A percentile compares a stretch with the other conserved stretches of the same genome.
These are phyloP conservation scores for Sordariomycetes sp. DNA, from an alignment of 2,329 filamentous ascomycete genomes.

Conservation along the genomic window DNA sequence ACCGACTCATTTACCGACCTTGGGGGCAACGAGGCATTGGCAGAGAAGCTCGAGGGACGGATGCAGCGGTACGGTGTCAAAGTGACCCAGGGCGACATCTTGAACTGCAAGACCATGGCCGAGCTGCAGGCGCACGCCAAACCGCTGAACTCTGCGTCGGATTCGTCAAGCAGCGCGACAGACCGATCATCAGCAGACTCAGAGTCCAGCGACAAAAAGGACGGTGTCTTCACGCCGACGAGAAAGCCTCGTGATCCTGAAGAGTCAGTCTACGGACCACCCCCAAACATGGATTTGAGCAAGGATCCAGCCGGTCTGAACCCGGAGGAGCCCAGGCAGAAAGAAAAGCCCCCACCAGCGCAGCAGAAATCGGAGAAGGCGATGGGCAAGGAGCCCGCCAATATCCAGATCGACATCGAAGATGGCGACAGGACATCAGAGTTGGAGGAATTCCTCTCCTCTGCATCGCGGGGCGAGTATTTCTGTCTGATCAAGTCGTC, in stretches of 20 bases:
- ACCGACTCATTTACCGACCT: conserved; percentile 34
- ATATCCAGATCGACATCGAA: not conserved
- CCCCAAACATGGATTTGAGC: not conserved
- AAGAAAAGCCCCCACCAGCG: too few relatives aligned
- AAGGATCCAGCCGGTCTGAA: not conserved
- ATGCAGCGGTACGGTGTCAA: conserved; percentile 12
- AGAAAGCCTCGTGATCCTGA: not conserved
- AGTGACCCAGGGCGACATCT: conserved; percentile 27
- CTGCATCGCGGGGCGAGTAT: conserved; percentile 2
- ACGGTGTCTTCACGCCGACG: conserved; percentile 1
- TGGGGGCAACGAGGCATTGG: conserved; percentile 24
- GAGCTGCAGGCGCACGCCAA: conserved; percentile 32
- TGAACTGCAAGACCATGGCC: conserved; percentile 31
- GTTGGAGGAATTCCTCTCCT: conserved; percentile 4
- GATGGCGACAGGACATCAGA: conserved; percentile 3
- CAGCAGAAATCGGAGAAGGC: not conserved
- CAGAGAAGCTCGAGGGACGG: not conserved
- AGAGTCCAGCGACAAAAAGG: not conserved
- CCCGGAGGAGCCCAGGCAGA: not conserved
- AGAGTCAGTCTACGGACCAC: conserved; percentile 2
- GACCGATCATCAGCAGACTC: not conserved
- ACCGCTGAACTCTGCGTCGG: conserved; percentile 2
- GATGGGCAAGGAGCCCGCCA: not conserved
- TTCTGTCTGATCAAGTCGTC: conserved; percentile 3
- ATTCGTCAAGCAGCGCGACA: not conserved